Percentiles rank a stretch among this genome's conserved stretches.
phyloP scores from a whole-genome alignment of 2,329 filamentous ascomycete genomes.

The Epichloe hybrida region DNA sequence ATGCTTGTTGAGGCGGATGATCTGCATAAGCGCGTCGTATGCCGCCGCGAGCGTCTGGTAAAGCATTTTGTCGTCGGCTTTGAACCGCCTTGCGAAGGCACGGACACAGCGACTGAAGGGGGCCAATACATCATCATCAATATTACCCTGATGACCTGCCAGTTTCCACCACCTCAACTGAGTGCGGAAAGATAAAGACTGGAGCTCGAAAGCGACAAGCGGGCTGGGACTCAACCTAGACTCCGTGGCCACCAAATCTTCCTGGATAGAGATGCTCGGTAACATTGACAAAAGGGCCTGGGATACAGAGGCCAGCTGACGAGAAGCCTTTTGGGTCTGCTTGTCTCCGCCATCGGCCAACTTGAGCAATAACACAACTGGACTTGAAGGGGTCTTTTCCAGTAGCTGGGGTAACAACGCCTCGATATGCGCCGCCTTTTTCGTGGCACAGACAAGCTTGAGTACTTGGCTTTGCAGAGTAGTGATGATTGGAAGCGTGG shows the following conservation, averaged over 20 bases:
- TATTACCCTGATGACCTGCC: slow-evolving; percentile 43
- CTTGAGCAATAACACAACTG: slow-evolving; percentile 39
- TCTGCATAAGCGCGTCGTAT: slow-evolving; percentile 18
- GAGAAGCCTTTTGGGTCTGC: slow-evolving; percentile 43
- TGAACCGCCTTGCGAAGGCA: slow-evolving; percentile 43
- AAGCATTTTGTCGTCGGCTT: slow-evolving; percentile 23
- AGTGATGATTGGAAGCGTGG: slow-evolving; percentile 41
- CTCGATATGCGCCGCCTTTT: slow-evolving; percentile 46
- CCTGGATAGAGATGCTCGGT: slow-evolving; percentile 50
- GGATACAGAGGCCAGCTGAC: slow-evolving; percentile 53
- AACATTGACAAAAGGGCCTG: slow-evolving; percentile 52
- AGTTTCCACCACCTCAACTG: slow-evolving; percentile 54
- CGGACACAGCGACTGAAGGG: slow-evolving; percentile 50
- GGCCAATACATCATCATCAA: slow-evolving; percentile 50
- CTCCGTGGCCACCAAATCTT: slow-evolving; percentile 44
- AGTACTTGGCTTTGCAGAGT: slow-evolving; percentile 52
- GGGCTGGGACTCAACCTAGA: slow-evolving; percentile 42
- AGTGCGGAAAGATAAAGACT: slow-evolving; percentile 46
- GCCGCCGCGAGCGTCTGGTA: slow-evolving; percentile 21
- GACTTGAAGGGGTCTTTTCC: slow-evolving; percentile 40
- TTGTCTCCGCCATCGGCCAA: slow-evolving; percentile 29
- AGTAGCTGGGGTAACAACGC: slow-evolving; percentile 41
- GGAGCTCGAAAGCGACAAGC: slow-evolving; percentile 45
- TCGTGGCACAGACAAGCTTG: slow-evolving; percentile 45
- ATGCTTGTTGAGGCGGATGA: slow-evolving; percentile 22